Evolutionary conservation across 345 rosid species (phyloP).

Genomic region (Eutrema heterophyllum): DNA sequence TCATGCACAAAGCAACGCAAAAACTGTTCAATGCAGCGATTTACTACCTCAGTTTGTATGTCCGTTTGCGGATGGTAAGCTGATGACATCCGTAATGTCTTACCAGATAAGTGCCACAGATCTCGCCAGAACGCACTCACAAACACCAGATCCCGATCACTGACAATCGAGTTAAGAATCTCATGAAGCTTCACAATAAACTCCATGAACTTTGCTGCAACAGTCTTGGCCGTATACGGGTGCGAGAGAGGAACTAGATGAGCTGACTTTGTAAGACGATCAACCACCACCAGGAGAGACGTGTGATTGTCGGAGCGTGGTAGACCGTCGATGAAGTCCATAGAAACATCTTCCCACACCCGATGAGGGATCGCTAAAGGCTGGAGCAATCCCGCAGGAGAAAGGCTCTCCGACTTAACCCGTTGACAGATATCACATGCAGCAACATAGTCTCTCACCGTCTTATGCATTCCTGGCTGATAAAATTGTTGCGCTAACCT

Average conservation of each 20-base stretch:
- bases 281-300: background rate
- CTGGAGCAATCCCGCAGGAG: background rate
- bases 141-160: background rate
- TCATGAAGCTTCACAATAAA: background rate
- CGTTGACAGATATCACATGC: background rate
- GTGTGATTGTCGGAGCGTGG: background rate
- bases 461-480: background rate
- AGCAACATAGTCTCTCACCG: background rate
- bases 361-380: background rate
- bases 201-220: background rate
- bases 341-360: background rate
- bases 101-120: background rate
- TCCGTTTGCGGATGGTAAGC: background rate
- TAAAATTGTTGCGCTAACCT: too few species aligned
- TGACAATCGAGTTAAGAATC: background rate
- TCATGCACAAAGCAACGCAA: too few species aligned
- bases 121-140: background rate
- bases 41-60: too few species aligned
- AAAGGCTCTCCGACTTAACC: background rate
- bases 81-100: rapidly evolving
- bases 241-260: background rate
- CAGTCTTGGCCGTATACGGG: background rate
- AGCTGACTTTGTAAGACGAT: background rate
- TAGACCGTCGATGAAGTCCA: background rate
- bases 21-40: too few species aligned